A percentile compares a stretch with the other conserved stretches of the same genome.
Conservation (phyloP, 805 yeast genomes). For the Metschnikowia sp. region DNA sequence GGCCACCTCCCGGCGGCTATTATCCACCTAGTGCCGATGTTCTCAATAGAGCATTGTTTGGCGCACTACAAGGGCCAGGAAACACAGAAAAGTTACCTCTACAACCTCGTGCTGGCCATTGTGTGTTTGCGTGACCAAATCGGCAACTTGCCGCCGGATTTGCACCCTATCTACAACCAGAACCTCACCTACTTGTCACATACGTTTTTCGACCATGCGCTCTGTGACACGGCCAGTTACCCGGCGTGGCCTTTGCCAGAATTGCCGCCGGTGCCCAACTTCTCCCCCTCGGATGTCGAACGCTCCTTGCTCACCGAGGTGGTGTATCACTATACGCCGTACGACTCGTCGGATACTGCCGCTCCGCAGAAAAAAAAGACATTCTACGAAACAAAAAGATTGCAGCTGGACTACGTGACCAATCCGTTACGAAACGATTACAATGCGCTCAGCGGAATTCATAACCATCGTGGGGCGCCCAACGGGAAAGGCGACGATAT, state of each 20-base stretch:
- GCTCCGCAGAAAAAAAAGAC: conserved; percentile 20
- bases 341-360: conserved; percentile 36
- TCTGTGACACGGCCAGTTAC: conserved; percentile 16
- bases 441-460: conserved; percentile 48
- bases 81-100: conserved; percentile 42
- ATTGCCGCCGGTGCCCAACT: conserved; percentile 58
- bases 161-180: conserved; percentile 70
- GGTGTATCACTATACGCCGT: conserved; percentile 53
- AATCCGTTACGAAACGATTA: conserved; percentile 59
- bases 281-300: conserved; percentile 74
- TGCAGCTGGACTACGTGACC: conserved; percentile 63
- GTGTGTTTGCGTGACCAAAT: conserved; percentile 79
- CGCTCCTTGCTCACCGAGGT: conserved; percentile 73
- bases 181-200: conserved; percentile 57
- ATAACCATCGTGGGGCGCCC: conserved; percentile 35
- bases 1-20: conserved; percentile 45
- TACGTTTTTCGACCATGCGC: conserved; percentile 51
- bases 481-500: conserved; percentile 18
- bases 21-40: conserved; percentile 67
- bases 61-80: conserved; percentile 39
- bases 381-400: conserved; percentile 59
- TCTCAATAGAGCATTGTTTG: conserved; percentile 80
- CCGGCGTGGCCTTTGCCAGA: conserved; percentile 78
- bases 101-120: conserved; percentile 72
- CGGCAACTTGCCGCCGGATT: conserved; percentile 77